Evolutionary conservation across 164 flowering plant genomes (phyloP), one percentile per base, ranked within the genome.

Genomic region (Malania oleifera): DNA sequence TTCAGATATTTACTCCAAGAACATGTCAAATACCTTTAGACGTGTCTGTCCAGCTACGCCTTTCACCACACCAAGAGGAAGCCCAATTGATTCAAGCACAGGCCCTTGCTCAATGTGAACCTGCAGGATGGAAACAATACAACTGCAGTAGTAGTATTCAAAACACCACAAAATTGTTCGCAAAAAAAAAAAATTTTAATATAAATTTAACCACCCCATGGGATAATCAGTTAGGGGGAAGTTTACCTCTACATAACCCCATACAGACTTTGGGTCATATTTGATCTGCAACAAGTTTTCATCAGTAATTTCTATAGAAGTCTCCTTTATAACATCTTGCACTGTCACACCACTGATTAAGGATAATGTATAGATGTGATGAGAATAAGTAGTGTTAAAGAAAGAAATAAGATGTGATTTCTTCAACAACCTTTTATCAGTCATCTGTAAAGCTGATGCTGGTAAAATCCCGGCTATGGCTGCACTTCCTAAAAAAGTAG

Each of bases 61-160:
- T 74, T 83, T 78, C 28, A 95, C 99, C 63, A 82, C 79, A 54
- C 84, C 97, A 44, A 95, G 86, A 67, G 99, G 96, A 67, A 85
- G 70, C 69, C 99, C 99, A 53, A 73, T 71, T 64, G 81, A 70
- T 71, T 95, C 99, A 56, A 95, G 77, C 20, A 95, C 96, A 63
- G 97, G 97, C 27, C 99, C 99, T 76, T 91, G 99, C 61, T 95
- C 97, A 72, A 95, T 95, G 63, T 95, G 97, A 74, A 95, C 82
- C 99, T 93, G 75, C 63, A 59, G 53, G 18, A 67, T 39, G 25
- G 44, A 52, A 27, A 31, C 43, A 54, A 22, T 12, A 35, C 25
- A 20, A 40, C 22, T 20, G 35, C 26, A 52, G 1, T 52, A 12
- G 29, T 40, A 27, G 37, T 9, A 53, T 48, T 15, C 54, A 25